Evolutionary conservation across 441 rosid species (phyloP), one percentile per base, ranked within the genome.

Genomic region (Jatropha multifida): DNA sequence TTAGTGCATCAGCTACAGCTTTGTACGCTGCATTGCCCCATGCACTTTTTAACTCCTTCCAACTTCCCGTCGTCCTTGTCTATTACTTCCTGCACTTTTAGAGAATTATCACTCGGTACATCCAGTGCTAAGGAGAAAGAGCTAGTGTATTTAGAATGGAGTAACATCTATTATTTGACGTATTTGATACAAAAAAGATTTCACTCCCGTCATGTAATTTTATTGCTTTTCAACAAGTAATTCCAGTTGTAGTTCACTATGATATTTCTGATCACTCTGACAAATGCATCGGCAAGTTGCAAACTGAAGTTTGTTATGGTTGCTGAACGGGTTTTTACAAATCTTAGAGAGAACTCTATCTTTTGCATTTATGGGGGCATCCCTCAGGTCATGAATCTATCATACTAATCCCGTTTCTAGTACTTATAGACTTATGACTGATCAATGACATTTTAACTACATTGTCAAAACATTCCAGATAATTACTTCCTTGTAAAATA

Each of bases 31-130:
- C 88, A 14, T 80, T 80, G 1, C 90, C 89, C 2, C 64, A 77
- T 17, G 81, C 80, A 2, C n/a, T 44, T 80, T 78, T 84, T 46
- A 86, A 69, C 46, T 42, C 71, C 40, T 52, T 48, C 68, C n/a
- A 90, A 69, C 77, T 83, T 86, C 65, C 72, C 54, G 79, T 87
- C 92, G 9, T 83, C 78, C 48, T 78, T 76, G 26, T 90, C 75
- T 26, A 84, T 69, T 11, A 76, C 64, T 74, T 70, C 84, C 92
- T 88, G 74, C 61, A 78, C 7, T 65, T 74, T 38, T 18, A 5
- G 38, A 6, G 0, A 54, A 51, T 12, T 18, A 18, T 17, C 14
- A 6, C 49, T n/a, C 44, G 48, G n/a, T n/a, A n/a, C n/a, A n/a
- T n/a, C n/a, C n/a, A n/a, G n/a, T n/a, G n/a, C n/a, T n/a, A n/a